phyloP scores from a whole-genome alignment of 2,329 filamentous ascomycete genomes.

The Colletotrichum melonis region DNA sequence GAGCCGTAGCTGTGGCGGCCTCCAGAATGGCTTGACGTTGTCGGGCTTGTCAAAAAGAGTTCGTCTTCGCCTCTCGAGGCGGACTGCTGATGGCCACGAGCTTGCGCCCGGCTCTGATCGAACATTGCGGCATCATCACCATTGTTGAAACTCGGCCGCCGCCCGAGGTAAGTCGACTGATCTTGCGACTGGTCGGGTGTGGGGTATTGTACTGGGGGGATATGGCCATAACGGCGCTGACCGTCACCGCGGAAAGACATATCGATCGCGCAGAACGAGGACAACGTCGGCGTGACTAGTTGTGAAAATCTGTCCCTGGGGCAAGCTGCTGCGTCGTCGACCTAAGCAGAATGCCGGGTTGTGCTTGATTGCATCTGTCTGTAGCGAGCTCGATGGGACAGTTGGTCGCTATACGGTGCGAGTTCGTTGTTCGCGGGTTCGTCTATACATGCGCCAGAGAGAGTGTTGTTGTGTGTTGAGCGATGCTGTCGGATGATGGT shows the following conservation, averaged over 20 bases:
- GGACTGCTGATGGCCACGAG: constrained; percentile 41
- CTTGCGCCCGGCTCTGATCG: constrained; percentile 33
- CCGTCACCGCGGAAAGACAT: constrained; percentile 75
- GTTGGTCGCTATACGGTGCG: constrained; percentile 11
- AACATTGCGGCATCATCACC: constrained; percentile 74
- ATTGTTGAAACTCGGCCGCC: constrained; percentile 79
- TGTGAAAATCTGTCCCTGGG: constrained; percentile 12
- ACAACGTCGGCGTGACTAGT: background rate
- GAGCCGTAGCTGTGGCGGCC: constrained; percentile 53
- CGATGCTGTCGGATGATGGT: constrained; percentile 1
- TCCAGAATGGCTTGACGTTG: constrained; percentile 42
- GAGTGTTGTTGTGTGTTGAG: background rate
- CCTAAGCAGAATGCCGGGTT: constrained; percentile 1
- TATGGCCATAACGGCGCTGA: constrained; percentile 73
- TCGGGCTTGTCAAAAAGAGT: constrained; percentile 69
- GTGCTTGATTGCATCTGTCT: constrained; percentile 26
- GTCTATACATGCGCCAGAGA: constrained; percentile 10
- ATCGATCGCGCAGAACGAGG: constrained; percentile 28
- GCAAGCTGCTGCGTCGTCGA: constrained; percentile 28
- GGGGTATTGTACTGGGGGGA: constrained; percentile 74
- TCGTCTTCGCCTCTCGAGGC: constrained; percentile 63
- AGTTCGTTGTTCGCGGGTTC: background rate
- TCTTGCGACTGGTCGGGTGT: constrained; percentile 55
- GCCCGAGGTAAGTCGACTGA: constrained; percentile 52
- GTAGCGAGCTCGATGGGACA: constrained; percentile 16